phyloP scores from a whole-genome alignment of 1,139 yeast genomes.

The Meyerozyma athensensis region DNA sequence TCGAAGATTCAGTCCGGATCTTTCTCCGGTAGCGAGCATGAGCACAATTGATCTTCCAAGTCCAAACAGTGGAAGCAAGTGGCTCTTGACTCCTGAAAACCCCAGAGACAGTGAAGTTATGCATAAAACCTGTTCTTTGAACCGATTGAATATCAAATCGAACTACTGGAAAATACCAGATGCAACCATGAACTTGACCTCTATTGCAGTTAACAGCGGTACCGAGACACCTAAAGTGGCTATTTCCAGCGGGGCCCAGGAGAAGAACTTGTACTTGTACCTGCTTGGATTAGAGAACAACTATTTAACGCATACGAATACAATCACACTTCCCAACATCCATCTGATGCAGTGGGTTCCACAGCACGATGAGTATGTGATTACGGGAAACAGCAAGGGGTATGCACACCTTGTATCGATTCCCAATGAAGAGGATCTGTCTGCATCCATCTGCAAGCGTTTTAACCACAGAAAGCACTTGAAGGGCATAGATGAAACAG shows the following conservation, averaged over 20 bases:
- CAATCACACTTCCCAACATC: constrained; percentile 66
- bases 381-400: constrained; percentile 71
- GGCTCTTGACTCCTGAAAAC: constrained; percentile 25
- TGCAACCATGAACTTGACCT: constrained; percentile 49
- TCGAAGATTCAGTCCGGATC: constrained; percentile 23
- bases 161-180: constrained; percentile 75
- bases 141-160: constrained; percentile 45
- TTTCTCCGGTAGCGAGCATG: constrained; percentile 27
- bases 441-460: constrained; percentile 70
- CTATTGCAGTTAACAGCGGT: constrained; percentile 39
- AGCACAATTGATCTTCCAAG: constrained; percentile 13
- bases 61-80: constrained; percentile 9
- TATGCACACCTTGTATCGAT: constrained; percentile 61
- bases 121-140: constrained; percentile 36
- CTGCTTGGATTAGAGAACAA: constrained; percentile 43
- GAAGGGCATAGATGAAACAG: constrained; percentile 22
- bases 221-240: constrained; percentile 47
- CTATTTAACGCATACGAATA: constrained; percentile 65
- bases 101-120: constrained; percentile 29
- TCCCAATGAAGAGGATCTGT: constrained; percentile 45
- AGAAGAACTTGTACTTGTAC: constrained; percentile 60
- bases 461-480: constrained; percentile 70
- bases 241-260: constrained; percentile 53
- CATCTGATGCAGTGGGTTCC: constrained; percentile 64
- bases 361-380: constrained; percentile 30